Base-by-base conservation (phyloP, 768 basidiomycete genomes). In the Termitomyces heimii region DNA sequence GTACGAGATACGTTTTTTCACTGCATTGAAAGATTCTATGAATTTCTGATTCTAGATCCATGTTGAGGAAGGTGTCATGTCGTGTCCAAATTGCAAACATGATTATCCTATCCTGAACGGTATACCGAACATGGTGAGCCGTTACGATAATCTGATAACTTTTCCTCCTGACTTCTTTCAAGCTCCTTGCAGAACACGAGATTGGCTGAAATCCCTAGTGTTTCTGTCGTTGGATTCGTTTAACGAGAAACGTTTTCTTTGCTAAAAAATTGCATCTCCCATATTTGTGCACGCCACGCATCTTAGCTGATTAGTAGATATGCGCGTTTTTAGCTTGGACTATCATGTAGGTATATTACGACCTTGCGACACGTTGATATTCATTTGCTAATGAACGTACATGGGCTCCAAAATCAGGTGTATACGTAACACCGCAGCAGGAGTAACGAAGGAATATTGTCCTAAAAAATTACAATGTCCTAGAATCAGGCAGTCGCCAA, bases 181-280 rank as follows among this genome's bases (percentile, higher is more conserved):
- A 95, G 95, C 78, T 98, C 13, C 75, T 98, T 53, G 92, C 92
- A 1, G 95, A 97, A 67, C 90, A 98, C 62, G 95, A 98, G 71
- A 89, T 91, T 45, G 83, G 82, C 58, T 88, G 68, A 78, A 20
- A 35, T n/a, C 3, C 20, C 10, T 0, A 10, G n/a, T 12, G 8
- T 8, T 8, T n/a, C 20, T 26, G 12, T 22, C 32, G 13, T 50
- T 2, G 24, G 16, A 26, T 14, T 14, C 18, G 18, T 28, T 7
- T 18, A 4, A 40, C n/a, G 9, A 26, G 24, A 28, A 40, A 39
- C 18, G 12, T 6, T 18, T 9, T 24, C 35, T 35, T 3, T n/a
- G 18, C 16, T n/a, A 37, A n/a, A 35, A 35, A 24, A 37, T 4
- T 4, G 4, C 14, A 5, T n/a, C 4, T 40, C 12, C 10, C 12